phyloP scores from a whole-genome alignment of 2,329 filamentous ascomycete species.

The Amesomyces nigricolor region DNA sequence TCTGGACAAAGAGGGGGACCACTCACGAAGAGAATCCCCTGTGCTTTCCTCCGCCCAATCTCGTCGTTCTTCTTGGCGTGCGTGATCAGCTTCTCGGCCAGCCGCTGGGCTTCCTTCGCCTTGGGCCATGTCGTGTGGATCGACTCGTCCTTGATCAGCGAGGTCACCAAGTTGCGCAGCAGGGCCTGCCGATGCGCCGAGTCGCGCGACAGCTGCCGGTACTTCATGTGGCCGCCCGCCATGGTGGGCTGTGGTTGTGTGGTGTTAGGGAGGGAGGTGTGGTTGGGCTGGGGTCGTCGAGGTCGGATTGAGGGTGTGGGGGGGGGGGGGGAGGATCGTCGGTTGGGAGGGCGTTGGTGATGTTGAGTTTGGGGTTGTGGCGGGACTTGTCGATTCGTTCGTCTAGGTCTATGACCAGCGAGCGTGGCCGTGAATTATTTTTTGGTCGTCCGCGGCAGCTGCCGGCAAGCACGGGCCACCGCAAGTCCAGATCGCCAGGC shows the following conservation, averaged over 20 bases:
- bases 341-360: neutral
- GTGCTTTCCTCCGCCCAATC: constrained; percentile 67
- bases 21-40: constrained; percentile 80
- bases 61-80: constrained; percentile 90
- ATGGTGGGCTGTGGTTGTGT: constrained; percentile 49
- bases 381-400: neutral
- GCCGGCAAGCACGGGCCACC: constrained; percentile 1
- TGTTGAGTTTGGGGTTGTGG: neutral
- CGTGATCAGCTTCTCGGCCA: constrained; percentile 93
- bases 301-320: too few relatives aligned
- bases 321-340: too few relatives aligned
- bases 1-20: too few relatives aligned
- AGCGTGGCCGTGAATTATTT: constrained; percentile 11
- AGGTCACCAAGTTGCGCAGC: constrained; percentile 91
- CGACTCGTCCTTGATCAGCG: constrained; percentile 85
- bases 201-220: constrained; percentile 78
- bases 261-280: neutral
- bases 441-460: constrained; percentile 7
- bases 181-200: constrained; percentile 87
- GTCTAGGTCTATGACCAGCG: too few relatives aligned
- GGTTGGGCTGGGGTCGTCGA: too few relatives aligned
- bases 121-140: constrained; percentile 95
- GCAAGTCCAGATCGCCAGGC: neutral
- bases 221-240: constrained; percentile 83
- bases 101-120: constrained; percentile 89